These are phyloP conservation scores for Starmera caribaea DNA, from an alignment of 805 yeast genomes.

Conservation along the genomic window DNA sequence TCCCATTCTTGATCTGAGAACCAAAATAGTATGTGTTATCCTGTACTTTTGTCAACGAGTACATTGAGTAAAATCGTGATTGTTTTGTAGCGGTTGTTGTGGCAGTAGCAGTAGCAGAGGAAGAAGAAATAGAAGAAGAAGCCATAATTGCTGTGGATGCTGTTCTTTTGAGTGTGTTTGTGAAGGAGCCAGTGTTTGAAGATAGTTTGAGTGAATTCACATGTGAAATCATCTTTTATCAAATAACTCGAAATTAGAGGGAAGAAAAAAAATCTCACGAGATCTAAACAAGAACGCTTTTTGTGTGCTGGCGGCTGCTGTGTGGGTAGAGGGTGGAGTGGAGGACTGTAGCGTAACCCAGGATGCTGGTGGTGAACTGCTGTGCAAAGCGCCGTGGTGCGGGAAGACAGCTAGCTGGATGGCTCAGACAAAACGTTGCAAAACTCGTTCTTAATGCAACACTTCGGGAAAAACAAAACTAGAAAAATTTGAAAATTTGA, in stretches of 20 bases:
- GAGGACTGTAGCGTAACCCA: too few species aligned
- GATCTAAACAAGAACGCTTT: too few species aligned
- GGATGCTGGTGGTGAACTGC: too few species aligned
- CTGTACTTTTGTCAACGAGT: too few species aligned
- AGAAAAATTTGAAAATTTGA: too few species aligned
- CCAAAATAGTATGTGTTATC: slow-evolving; percentile 30
- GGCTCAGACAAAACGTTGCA: too few species aligned
- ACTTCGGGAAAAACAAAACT: too few species aligned
- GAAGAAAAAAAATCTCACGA: background rate
- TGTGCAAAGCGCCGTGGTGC: too few species aligned
- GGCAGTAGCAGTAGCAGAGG: slow-evolving; percentile 35
- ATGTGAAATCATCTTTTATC: slow-evolving; percentile 1
- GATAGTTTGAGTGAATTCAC: background rate
- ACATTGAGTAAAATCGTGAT: slow-evolving; percentile 28
- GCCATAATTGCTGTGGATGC: slow-evolving; percentile 1
- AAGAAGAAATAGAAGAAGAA: slow-evolving; percentile 10
- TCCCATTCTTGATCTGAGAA: slow-evolving; percentile 21
- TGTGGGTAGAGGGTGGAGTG: too few species aligned
- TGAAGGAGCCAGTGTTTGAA: background rate
- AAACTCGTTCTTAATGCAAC: too few species aligned
- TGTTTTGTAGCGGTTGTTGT: slow-evolving; percentile 38
- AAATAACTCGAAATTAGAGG: background rate
- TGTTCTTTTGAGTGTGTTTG: background rate
- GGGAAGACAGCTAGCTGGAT: too few species aligned
- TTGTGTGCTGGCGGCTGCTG: too few species aligned